Conservation (phyloP, 164 flowering plant genomes). For the Vitis rupestris region DNA sequence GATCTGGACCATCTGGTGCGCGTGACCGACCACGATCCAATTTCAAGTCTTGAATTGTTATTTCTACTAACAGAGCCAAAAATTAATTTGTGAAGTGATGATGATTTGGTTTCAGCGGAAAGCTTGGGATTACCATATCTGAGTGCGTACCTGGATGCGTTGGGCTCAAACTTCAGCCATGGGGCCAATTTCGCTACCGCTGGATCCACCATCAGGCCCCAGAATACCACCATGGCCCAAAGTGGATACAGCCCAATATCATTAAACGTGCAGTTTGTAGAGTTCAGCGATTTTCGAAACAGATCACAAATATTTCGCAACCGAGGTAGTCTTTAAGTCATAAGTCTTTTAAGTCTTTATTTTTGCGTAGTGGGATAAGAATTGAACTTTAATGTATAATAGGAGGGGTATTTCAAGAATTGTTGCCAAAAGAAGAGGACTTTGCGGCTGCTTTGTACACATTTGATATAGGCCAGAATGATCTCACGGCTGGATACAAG, state of each 20-base stretch:
- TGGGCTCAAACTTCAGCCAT: slow-evolving; percentile 42
- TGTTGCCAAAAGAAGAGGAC: slow-evolving; percentile 32
- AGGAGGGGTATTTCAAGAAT: slow-evolving; percentile 20
- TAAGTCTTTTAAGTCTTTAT: not conserved
- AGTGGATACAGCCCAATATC: slow-evolving; percentile 58
- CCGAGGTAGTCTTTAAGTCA: slow-evolving; percentile 8
- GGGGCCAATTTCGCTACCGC: slow-evolving; percentile 67
- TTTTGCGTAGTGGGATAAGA: not conserved
- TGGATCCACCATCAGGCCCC: slow-evolving; percentile 50
- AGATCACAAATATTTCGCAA: slow-evolving; percentile 17
- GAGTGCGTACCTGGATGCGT: slow-evolving; percentile 44
- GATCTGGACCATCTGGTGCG: too few species aligned
- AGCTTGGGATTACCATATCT: slow-evolving; percentile 41
- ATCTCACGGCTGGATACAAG: slow-evolving; percentile 33
- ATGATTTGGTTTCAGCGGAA: slow-evolving; percentile 20
- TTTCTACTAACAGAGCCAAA: too few species aligned
- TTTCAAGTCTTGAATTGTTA: too few species aligned
- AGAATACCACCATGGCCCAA: slow-evolving; percentile 38
- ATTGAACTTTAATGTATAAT: not conserved
- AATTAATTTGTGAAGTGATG: not conserved
- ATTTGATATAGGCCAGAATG: slow-evolving; percentile 51
- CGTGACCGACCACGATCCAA: too few species aligned
- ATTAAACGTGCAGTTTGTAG: slow-evolving; percentile 33
- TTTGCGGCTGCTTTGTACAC: slow-evolving; percentile 40
- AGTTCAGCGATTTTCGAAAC: slow-evolving; percentile 24